A percentile compares a stretch with the other conserved stretches of the same genome.
These are phyloP conservation scores for Aspergillus ibericus DNA, from an alignment of 2,329 filamentous ascomycete genomes.

Conservation along the genomic window DNA sequence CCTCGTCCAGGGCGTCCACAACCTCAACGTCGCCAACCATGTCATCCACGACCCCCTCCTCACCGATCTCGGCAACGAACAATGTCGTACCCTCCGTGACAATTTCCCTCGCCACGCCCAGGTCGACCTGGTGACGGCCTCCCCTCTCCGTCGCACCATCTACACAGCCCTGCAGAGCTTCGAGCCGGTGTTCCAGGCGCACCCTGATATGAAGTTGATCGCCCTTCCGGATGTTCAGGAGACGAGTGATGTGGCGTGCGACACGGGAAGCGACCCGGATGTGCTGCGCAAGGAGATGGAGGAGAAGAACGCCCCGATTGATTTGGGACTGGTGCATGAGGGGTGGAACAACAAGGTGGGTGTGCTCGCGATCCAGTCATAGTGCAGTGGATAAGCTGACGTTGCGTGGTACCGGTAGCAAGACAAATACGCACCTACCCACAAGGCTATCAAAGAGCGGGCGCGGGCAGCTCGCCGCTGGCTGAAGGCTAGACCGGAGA, in stretches of 20 bases:
- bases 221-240: slow-evolving; percentile 78
- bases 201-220: slow-evolving; percentile 55
- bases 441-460: slow-evolving; percentile 58
- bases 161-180: slow-evolving; percentile 75
- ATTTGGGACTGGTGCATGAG: slow-evolving; percentile 61
- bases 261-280: slow-evolving; percentile 64
- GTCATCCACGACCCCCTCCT: slow-evolving; percentile 73
- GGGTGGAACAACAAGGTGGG: slow-evolving; percentile 71
- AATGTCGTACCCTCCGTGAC: slow-evolving; percentile 66
- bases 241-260: slow-evolving; percentile 71
- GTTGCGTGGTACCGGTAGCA: slow-evolving; percentile 20
- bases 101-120: slow-evolving; percentile 65
- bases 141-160: slow-evolving; percentile 77
- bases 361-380: neutral
- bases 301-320: slow-evolving; percentile 56
- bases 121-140: slow-evolving; percentile 72
- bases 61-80: slow-evolving; percentile 71
- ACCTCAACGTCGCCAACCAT: slow-evolving; percentile 70
- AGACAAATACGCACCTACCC: slow-evolving; percentile 48
- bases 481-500: slow-evolving; percentile 55
- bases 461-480: slow-evolving; percentile 62
- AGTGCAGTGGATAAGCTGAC: neutral
- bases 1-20: slow-evolving; percentile 69
- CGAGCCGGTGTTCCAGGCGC: slow-evolving; percentile 52
- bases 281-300: slow-evolving; percentile 63